phyloP scores from a whole-genome alignment of 345 rosid species.

The Laguncularia racemosa region DNA sequence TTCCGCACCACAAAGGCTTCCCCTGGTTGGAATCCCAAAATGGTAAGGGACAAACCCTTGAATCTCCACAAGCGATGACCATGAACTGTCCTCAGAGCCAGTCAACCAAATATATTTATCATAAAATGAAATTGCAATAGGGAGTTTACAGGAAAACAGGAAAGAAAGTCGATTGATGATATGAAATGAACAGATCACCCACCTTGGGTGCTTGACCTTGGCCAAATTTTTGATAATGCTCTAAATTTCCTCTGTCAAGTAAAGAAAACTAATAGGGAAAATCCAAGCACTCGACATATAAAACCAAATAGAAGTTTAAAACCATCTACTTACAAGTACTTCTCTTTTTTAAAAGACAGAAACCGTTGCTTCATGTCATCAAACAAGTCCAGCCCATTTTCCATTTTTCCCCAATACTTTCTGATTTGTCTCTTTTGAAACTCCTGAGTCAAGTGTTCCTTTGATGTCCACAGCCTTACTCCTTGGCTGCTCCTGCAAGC shows the following conservation, averaged over 20 bases:
- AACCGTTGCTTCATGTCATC: conserved; percentile 63
- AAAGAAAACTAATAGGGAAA: conserved; percentile 5
- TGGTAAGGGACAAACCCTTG: conserved; percentile 86
- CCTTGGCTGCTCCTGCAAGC: conserved; percentile 30
- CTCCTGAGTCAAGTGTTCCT: conserved; percentile 32
- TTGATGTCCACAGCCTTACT: conserved; percentile 30
- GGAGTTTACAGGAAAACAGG: background rate
- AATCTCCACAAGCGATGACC: conserved; percentile 98
- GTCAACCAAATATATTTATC: conserved; percentile 6
- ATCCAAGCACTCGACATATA: conserved; percentile 2
- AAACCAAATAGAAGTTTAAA: conserved; percentile 6
- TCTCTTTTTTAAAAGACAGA: conserved; percentile 58
- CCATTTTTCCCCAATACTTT: conserved; percentile 21
- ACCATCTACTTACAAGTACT: conserved; percentile 52
- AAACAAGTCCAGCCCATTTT: conserved; percentile 28
- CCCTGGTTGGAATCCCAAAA: conserved; percentile 94
- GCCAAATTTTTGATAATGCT: conserved; percentile 58
- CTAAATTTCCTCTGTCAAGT: conserved; percentile 59
- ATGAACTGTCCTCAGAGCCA: conserved; percentile 52
- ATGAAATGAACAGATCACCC: conserved; percentile 1
- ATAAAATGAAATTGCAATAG: too few relatives aligned
- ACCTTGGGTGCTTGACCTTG: conserved; percentile 86
- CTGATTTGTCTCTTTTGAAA: conserved; percentile 22
- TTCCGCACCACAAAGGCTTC: conserved; percentile 91
- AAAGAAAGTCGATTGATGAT: background rate